Evolutionary conservation across 2,329 filamentous ascomycete genomes (phyloP).

Genomic region (Alternaria infectoria): DNA sequence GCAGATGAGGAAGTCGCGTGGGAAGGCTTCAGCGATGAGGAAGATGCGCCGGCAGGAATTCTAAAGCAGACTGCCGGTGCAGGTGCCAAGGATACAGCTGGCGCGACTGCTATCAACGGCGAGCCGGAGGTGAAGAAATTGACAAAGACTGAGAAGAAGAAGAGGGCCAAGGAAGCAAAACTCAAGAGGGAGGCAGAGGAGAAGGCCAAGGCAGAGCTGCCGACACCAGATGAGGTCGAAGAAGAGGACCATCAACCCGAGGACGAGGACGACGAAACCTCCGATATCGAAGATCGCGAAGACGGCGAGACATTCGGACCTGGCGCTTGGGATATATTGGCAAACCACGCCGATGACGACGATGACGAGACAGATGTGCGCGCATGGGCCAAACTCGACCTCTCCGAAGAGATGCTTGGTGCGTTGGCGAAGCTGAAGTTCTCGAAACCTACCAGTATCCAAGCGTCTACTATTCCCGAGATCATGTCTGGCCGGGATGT

Average conservation of each 20-base stretch:
- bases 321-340: constrained; percentile 62
- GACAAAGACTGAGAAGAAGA: constrained; percentile 21
- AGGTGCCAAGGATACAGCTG: neutral
- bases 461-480: constrained; percentile 78
- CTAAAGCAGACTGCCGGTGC: neutral
- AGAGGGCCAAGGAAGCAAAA: constrained; percentile 19
- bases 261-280: constrained; percentile 28
- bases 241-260: no score
- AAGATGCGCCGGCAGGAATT: neutral
- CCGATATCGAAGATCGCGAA: constrained; percentile 20
- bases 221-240: neutral
- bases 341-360: constrained; percentile 56
- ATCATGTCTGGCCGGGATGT: constrained; percentile 86
- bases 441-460: constrained; percentile 79
- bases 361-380: constrained; percentile 73
- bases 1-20: constrained; percentile 25
- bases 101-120: constrained; percentile 42
- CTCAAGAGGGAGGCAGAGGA: constrained; percentile 36
- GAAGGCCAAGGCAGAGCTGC: constrained; percentile 24
- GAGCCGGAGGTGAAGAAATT: constrained; percentile 12
- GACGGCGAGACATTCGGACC: constrained; percentile 37
- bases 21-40: constrained; percentile 39
- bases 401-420: constrained; percentile 74
- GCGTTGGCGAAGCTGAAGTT: constrained; percentile 83
- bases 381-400: constrained; percentile 75